These are phyloP conservation scores for Xylaria multiplex DNA, from an alignment of 2,329 filamentous ascomycete genomes.

Conservation along the genomic window DNA sequence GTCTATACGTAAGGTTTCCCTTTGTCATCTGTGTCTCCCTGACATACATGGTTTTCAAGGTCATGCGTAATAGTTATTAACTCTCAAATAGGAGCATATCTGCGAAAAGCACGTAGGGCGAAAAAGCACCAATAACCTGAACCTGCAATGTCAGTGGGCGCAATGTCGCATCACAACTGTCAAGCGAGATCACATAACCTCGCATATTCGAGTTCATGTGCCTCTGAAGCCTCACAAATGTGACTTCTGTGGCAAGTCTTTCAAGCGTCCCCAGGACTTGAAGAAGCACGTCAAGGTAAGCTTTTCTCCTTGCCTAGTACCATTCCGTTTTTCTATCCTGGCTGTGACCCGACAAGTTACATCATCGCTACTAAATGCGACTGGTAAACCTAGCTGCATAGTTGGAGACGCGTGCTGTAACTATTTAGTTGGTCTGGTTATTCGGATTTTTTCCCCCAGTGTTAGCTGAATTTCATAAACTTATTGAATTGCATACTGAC, in stretches of 20 bases:
- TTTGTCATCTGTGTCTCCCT: background rate
- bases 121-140: constrained; percentile 99
- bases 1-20: constrained; percentile 65
- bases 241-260: constrained; percentile 97
- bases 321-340: background rate
- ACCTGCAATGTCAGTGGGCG: constrained; percentile 96
- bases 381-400: background rate
- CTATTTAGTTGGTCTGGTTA: background rate
- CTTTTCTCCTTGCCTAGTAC: constrained; percentile 9
- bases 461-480: background rate
- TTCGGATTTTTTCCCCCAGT: background rate
- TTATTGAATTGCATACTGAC: constrained; percentile 15
- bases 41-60: background rate
- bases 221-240: constrained; percentile 99
- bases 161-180: constrained; percentile 95
- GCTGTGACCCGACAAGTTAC: background rate
- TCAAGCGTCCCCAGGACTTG: constrained; percentile 97
- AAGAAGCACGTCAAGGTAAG: constrained; percentile 96
- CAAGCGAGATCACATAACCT: constrained; percentile 99
- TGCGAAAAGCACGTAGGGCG: constrained; percentile 98
- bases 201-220: constrained; percentile 98
- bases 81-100: constrained; percentile 80
- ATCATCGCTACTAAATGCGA: background rate
- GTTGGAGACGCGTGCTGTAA: background rate
- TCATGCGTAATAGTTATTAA: constrained; percentile 14